phyloP scores from a whole-genome alignment of 2,329 filamentous ascomycete species.

The Venturia pyrina region DNA sequence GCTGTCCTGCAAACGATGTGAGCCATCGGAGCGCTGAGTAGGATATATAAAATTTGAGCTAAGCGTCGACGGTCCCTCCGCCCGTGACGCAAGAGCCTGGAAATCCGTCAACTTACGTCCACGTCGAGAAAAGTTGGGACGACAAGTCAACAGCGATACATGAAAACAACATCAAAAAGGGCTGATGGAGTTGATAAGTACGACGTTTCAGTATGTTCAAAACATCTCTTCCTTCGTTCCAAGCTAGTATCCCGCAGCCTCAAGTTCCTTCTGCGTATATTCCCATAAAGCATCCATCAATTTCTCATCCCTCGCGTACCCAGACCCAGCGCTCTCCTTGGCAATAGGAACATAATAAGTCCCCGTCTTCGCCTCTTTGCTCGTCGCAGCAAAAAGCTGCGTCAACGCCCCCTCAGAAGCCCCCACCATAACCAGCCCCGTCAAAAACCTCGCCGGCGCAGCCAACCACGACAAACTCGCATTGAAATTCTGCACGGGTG shows the following conservation, averaged over 20 bases:
- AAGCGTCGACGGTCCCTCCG: neutral
- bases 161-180: neutral
- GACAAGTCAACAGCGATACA: neutral
- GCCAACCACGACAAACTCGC: neutral
- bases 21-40: too few species aligned
- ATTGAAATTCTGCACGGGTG: slow-evolving; percentile 24
- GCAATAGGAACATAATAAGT: slow-evolving; percentile 11
- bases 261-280: slow-evolving; percentile 12
- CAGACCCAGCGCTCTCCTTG: neutral
- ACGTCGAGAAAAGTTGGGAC: neutral
- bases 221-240: too few species aligned
- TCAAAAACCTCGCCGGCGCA: neutral
- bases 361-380: neutral
- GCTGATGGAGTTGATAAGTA: neutral
- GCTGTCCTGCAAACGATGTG: too few species aligned
- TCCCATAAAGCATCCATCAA: slow-evolving; percentile 13
- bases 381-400: slow-evolving; percentile 11
- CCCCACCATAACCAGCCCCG: neutral
- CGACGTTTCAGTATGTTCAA: too few species aligned
- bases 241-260: neutral
- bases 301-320: neutral
- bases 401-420: slow-evolving; percentile 4
- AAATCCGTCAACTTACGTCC: neutral
- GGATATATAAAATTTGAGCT: neutral
- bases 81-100: neutral